phyloP scores from a whole-genome alignment of 2,329 filamentous ascomycete species.

The Cercospora sp. region DNA sequence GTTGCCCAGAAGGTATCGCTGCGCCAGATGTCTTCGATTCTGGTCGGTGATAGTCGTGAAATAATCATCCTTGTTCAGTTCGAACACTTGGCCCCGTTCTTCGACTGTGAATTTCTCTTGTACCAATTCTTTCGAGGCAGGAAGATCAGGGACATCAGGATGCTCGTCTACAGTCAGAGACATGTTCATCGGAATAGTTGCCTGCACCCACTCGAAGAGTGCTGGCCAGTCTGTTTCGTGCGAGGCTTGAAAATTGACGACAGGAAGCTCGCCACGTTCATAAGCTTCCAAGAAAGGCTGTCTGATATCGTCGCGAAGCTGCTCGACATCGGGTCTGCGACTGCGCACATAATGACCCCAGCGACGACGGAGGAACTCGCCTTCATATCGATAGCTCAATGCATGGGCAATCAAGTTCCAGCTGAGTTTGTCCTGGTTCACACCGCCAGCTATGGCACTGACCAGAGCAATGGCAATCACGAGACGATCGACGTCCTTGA shows the following conservation, averaged over 20 bases:
- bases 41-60: slow-evolving; percentile 27
- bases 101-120: slow-evolving; percentile 22
- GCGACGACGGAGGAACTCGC: slow-evolving; percentile 42
- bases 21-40: slow-evolving; percentile 25
- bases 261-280: slow-evolving; percentile 59
- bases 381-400: slow-evolving; percentile 42
- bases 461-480: slow-evolving; percentile 38
- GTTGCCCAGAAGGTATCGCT: slow-evolving; percentile 23
- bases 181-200: slow-evolving; percentile 37
- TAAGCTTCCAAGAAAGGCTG: slow-evolving; percentile 67
- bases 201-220: slow-evolving; percentile 67
- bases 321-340: slow-evolving; percentile 40
- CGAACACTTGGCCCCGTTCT: slow-evolving; percentile 16
- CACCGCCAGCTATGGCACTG: slow-evolving; percentile 40
- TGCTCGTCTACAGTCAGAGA: slow-evolving; percentile 35
- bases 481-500: slow-evolving; percentile 38
- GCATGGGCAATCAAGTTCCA: slow-evolving; percentile 47
- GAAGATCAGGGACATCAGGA: slow-evolving; percentile 37
- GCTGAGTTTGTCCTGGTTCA: slow-evolving; percentile 39
- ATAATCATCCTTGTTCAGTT: slow-evolving; percentile 25
- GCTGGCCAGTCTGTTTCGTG: slow-evolving; percentile 67
- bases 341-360: slow-evolving; percentile 38
- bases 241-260: slow-evolving; percentile 64
- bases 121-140: slow-evolving; percentile 18
- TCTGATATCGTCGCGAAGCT: slow-evolving; percentile 65